Evolutionary conservation across 805 yeast genomes (phyloP), one percentile per base, ranked within the genome.

Genomic region (Metahyphopichia silvanorum): DNA sequence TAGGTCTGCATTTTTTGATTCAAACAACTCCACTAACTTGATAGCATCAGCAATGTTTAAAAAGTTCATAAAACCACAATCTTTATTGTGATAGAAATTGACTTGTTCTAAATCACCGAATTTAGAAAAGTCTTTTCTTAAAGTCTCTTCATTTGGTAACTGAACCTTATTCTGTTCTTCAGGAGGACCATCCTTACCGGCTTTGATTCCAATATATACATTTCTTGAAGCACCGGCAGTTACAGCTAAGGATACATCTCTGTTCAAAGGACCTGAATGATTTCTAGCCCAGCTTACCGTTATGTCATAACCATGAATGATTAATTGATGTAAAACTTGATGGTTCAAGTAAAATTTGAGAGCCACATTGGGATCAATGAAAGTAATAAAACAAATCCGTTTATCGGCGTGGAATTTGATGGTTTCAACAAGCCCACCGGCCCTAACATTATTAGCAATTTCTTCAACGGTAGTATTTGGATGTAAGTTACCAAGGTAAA

Each of bases 51-150:
- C 30, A 16, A 84, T 83, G 44, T 76, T 74, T 51, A 76, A 62
- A 47, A 82, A 84, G 51, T 84, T 84, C 30, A 84, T 66, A 60
- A 86, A 84, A 3, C 86, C 88, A 62, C 91, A 82, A 42, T 76
- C 78, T 15, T 77, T 76, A 51, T 79, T 80, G 46, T 71, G 80
- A 46, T 79, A 75, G 47, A 72, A 81, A 47, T 84, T 84, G 37
- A 84, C 78, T 51, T 83, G 93, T 54, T 84, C 94, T 49, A 82
- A 63, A 14, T 73, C 82, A 8, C 94, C 94, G 61, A 76, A 84
- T 12, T 54, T 53, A 4, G 69, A 55, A 40, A 84, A 83, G 52
- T 84, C 91, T 4, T 53, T 43, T 34, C 88, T 65, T 22, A 84
- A 53, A 14, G 64, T 64, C 1, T 59, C 63, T 37, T 73, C 82